Base-by-base conservation (phyloP, 129 eudicot genomes). In the Chrysanthemum seticuspe region DNA sequence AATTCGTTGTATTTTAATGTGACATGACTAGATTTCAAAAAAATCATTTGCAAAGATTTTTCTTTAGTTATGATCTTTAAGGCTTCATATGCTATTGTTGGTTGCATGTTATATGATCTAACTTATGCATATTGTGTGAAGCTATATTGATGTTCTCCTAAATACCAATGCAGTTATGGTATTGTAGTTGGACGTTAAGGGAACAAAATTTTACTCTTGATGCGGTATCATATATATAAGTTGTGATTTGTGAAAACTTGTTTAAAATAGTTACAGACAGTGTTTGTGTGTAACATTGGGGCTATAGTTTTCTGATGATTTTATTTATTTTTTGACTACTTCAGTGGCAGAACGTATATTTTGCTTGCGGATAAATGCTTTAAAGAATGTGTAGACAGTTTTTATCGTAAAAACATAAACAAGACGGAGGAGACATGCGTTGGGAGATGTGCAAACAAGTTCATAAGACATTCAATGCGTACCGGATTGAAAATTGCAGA, bases 301-400 rank as follows among this genome's bases (percentile, higher is more conserved):
- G 18, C 3, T 25, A 8, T 53, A 13, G 4, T 55, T n/a, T 56
- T 15, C 13, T 74, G 65, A 34, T 64, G 25, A 31, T 12, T 1
- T 49, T 21, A 16, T 67, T n/a, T 50, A 18, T 67, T 50, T 13
- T 10, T 29, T 57, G 13, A 19, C 18, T 1, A 15, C 69, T 82
- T 87, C 85, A 91, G 96, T 76, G 66, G 86, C 47, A 88, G 90
- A 84, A 91, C 89, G 96, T 91, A 88, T 71, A 91, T 88, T 74
- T 67, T 86, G 4, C 83, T 92, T 70, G 96, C 89, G 77, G 97
- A 87, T 61, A 80, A 88, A 81, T 92, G 97, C 75, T 92, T 88
- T 83, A 86, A 78, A 9, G 97, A 86, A 47, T 92, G 97, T 53
- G 90, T 91, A 48, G 96, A 91, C 59, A 82, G 76, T 29, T 91